These are phyloP conservation scores for Ceratobasidium sp. DNA, from an alignment of 1,284 basidiomycete species.

Conservation along the genomic window DNA sequence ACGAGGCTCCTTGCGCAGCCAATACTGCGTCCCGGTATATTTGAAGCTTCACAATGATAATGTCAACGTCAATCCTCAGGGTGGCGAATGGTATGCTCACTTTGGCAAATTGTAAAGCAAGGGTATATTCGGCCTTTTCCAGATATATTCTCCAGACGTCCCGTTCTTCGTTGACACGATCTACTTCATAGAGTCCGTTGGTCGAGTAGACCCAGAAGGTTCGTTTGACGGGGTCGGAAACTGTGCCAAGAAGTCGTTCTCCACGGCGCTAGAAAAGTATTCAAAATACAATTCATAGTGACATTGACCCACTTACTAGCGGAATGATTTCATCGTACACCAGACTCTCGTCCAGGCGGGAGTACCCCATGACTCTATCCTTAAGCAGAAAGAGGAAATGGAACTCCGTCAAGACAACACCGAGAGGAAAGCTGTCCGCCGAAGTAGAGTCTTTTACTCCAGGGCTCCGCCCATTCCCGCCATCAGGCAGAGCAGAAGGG, in stretches of 20 bases:
- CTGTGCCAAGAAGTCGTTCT: constrained; percentile 77
- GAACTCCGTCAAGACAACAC: constrained; percentile 90
- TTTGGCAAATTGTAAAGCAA: constrained; percentile 86
- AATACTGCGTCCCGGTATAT: constrained; percentile 88
- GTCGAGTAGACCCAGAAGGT: constrained; percentile 98
- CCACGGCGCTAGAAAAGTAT: constrained; percentile 59
- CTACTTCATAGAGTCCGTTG: constrained; percentile 90
- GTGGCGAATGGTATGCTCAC: constrained; percentile 59
- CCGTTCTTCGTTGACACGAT: constrained; percentile 88
- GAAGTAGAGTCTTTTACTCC: constrained; percentile 50
- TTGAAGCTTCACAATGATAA: constrained; percentile 69
- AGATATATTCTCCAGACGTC: constrained; percentile 96
- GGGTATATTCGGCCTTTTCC: constrained; percentile 80
- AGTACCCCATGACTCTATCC: constrained; percentile 84
- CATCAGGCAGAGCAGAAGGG: constrained; percentile 54
- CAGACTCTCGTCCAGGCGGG: constrained; percentile 83
- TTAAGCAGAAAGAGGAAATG: constrained; percentile 91
- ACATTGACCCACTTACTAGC: constrained; percentile 66
- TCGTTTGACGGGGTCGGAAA: constrained; percentile 85
- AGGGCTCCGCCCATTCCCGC: constrained; percentile 49
- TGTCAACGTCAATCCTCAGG: constrained; percentile 4
- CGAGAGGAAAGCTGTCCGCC: constrained; percentile 66
- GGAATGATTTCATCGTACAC: constrained; percentile 89
- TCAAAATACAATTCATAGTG: constrained; percentile 8
- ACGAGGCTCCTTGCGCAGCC: constrained; percentile 86